A percentile compares a stretch with the other conserved stretches of the same genome.
Evolutionary conservation across 805 yeast genomes (phyloP).

Genomic region (Brettanomyces sp.): DNA sequence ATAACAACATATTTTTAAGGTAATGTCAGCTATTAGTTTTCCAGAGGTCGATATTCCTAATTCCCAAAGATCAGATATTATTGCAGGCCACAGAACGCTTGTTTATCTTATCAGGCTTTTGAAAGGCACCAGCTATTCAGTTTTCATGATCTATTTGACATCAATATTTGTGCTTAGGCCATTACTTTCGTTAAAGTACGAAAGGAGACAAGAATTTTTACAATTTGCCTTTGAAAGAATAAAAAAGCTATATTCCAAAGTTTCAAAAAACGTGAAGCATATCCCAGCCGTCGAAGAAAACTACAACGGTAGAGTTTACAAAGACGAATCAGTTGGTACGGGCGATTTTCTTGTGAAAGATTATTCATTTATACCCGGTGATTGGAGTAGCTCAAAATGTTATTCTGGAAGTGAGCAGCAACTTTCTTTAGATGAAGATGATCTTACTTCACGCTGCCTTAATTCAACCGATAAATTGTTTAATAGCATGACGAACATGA

Average conservation of each 20-base stretch:
- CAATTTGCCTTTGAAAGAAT: conserved; percentile 20
- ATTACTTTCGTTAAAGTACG: conserved; percentile 27
- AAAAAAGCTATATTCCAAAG: conserved; percentile 18
- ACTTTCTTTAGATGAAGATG: conserved; percentile 15
- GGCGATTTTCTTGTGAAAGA: conserved; percentile 11
- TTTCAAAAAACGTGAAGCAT: conserved; percentile 19
- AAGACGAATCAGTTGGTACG: conserved; percentile 25
- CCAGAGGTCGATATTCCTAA: conserved; percentile 22
- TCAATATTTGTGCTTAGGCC: conserved; percentile 32
- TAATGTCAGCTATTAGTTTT: conserved; percentile 21
- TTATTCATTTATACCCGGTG: conserved; percentile 1
- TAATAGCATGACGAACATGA: conserved; percentile 22
- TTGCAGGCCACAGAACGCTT: conserved; percentile 13
- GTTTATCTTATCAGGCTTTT: conserved; percentile 22
- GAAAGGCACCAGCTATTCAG: conserved; percentile 26
- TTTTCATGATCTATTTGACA: conserved; percentile 22
- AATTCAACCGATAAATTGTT: conserved; percentile 10
- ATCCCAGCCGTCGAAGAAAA: conserved; percentile 35
- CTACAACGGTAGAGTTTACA: conserved; percentile 28
- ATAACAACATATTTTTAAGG: neutral
- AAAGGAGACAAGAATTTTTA: conserved; percentile 29
- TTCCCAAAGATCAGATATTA: neutral
- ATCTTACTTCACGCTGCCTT: conserved; percentile 6
- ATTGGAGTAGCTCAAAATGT: conserved; percentile 1
- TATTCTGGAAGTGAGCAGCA: conserved; percentile 13